phyloP scores from a whole-genome alignment of 2,329 filamentous ascomycete genomes.

The Epichloe gansuensis region DNA sequence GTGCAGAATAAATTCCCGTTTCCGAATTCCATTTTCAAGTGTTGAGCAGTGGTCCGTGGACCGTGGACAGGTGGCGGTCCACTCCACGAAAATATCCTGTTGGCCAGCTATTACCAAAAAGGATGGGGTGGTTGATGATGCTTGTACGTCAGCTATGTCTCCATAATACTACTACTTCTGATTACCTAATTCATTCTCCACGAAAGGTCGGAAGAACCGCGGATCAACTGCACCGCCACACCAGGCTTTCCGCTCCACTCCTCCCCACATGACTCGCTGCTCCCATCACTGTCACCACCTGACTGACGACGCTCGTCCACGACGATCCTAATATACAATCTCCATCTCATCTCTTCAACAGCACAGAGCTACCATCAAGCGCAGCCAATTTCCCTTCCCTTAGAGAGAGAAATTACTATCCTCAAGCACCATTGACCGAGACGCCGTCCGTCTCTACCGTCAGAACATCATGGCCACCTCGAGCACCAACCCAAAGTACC shows the following conservation, averaged over 20 bases:
- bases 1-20: too few species aligned
- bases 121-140: too few species aligned
- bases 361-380: neutral
- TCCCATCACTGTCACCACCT: constrained; percentile 1
- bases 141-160: too few species aligned
- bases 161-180: too few species aligned
- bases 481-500: constrained; percentile 60
- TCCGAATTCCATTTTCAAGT: too few species aligned
- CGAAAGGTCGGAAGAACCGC: neutral
- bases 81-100: too few species aligned
- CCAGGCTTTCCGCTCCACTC: neutral
- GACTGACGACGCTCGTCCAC: neutral
- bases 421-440: neutral
- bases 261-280: neutral
- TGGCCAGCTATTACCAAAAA: too few species aligned
- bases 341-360: neutral
- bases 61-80: too few species aligned
- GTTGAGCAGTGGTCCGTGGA: too few species aligned
- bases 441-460: neutral
- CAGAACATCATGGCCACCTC: constrained; percentile 41
- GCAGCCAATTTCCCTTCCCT: neutral
- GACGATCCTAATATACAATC: neutral
- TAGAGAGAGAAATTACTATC: neutral
- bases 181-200: too few species aligned
- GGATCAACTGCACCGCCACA: neutral